These are phyloP conservation scores for Penicillium fimorum DNA, from an alignment of 495 filamentous ascomycete genomes.

Conservation along the genomic window DNA sequence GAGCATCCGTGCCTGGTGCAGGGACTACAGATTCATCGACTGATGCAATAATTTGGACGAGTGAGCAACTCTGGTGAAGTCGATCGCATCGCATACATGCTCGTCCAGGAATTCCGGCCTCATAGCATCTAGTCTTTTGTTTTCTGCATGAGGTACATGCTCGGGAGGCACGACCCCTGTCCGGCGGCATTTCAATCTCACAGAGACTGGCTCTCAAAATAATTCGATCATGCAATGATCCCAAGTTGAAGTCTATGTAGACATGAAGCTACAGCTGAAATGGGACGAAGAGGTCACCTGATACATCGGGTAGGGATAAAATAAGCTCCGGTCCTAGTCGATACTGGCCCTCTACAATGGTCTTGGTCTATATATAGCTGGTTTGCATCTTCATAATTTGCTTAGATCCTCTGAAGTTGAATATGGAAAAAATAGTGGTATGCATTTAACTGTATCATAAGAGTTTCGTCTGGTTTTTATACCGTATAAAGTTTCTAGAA, in stretches of 20 bases:
- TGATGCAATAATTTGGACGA: conserved; percentile 9
- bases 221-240: not conserved
- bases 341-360: not conserved
- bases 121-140: conserved; percentile 48
- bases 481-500: conserved; percentile 51
- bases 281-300: not conserved
- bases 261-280: not conserved
- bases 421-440: not conserved
- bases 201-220: not conserved
- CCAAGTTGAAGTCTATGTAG: not conserved
- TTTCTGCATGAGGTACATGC: conserved; percentile 45
- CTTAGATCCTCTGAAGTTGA: not conserved
- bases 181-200: conserved; percentile 37
- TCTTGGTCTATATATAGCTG: not conserved
- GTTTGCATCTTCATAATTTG: not conserved
- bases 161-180: conserved; percentile 45
- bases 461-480: not conserved
- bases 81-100: conserved; percentile 42
- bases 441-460: conserved; percentile 3
- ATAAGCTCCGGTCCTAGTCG: not conserved
- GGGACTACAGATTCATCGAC: conserved; percentile 7
- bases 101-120: conserved; percentile 27
- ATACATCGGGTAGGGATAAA: not conserved
- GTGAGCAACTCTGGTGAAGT: conserved; percentile 38
- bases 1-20: conserved; percentile 18